These are phyloP conservation scores for Suillus placidus DNA, from an alignment of 768 basidiomycete genomes.

Conservation along the genomic window DNA sequence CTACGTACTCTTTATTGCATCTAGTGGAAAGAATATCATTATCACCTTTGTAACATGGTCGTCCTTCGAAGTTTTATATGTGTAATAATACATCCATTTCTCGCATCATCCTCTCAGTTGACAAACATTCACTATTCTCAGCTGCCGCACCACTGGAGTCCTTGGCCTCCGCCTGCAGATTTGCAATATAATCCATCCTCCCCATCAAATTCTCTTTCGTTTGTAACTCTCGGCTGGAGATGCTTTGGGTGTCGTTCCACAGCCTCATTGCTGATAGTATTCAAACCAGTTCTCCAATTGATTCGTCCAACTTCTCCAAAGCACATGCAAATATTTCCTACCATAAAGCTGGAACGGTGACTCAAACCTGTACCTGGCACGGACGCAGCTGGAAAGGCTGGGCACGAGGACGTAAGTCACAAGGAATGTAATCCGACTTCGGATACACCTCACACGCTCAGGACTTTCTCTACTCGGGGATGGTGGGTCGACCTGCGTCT, in stretches of 20 bases:
- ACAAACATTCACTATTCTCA: constrained; percentile 31
- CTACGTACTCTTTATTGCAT: background rate
- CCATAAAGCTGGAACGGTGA: constrained; percentile 18
- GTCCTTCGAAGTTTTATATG: background rate
- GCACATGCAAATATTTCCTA: constrained; percentile 40
- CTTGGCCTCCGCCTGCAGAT: constrained; percentile 26
- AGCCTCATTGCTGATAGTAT: constrained; percentile 44
- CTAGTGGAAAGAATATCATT: background rate
- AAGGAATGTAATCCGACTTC: constrained; percentile 40
- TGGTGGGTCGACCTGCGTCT: constrained; percentile 33
- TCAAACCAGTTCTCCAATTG: constrained; percentile 44
- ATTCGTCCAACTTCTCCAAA: constrained; percentile 46
- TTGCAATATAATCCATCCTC: constrained; percentile 46
- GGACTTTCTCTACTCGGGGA: constrained; percentile 50
- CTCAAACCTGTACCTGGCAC: constrained; percentile 25
- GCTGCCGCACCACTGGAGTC: constrained; percentile 2
- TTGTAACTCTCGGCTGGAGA: constrained; percentile 35
- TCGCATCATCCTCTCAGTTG: constrained; percentile 17
- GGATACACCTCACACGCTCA: constrained; percentile 56
- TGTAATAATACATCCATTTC: background rate
- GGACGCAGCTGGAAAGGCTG: constrained; percentile 23
- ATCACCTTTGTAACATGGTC: background rate
- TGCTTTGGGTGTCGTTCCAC: constrained; percentile 32
- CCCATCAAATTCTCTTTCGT: constrained; percentile 21
- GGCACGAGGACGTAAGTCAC: background rate